Conservation (phyloP, 2,329 filamentous ascomycete species). For the Ophidiomyces ophidiicola region DNA sequence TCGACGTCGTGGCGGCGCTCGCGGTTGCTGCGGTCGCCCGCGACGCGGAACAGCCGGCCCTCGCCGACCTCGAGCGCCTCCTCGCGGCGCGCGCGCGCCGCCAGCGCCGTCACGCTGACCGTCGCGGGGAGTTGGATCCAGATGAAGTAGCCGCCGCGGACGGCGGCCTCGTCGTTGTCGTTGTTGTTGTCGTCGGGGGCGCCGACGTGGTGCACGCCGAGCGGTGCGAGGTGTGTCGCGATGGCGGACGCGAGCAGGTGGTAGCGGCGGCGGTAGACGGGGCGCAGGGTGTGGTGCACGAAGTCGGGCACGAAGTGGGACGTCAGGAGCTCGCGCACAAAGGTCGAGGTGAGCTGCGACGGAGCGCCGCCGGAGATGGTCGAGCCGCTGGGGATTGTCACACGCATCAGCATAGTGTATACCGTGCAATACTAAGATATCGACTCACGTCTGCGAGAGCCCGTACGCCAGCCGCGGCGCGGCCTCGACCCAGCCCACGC, state of each 20-base stretch:
- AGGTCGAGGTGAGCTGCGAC: constrained; percentile 47
- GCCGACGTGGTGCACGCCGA: constrained; percentile 42
- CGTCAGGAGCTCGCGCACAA: constrained; percentile 43
- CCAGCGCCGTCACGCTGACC: constrained; percentile 45
- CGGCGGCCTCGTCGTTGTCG: constrained; percentile 40
- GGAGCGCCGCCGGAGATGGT: constrained; percentile 48
- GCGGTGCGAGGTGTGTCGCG: constrained; percentile 45
- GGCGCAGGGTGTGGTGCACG: constrained; percentile 43
- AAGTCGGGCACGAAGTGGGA: constrained; percentile 42
- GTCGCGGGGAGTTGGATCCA: constrained; percentile 56
- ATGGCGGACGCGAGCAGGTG: constrained; percentile 48
- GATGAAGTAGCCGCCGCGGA: constrained; percentile 77
- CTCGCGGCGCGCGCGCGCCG: constrained; percentile 45
- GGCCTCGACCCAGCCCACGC: constrained; percentile 81
- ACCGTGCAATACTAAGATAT: constrained; percentile 15
- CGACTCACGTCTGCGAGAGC: constrained; percentile 45
- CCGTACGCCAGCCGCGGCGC: constrained; percentile 49
- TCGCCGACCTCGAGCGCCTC: constrained; percentile 57
- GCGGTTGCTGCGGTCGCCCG: constrained; percentile 33
- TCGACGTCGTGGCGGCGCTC: constrained; percentile 44
- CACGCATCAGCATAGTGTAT: background rate
- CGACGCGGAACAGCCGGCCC: constrained; percentile 58
- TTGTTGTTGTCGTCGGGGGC: background rate
- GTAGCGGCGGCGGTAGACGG: constrained; percentile 45
- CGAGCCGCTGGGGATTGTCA: constrained; percentile 36